Conservation (phyloP, 208 protist genomes). For the Leishmania guyanensis region DNA sequence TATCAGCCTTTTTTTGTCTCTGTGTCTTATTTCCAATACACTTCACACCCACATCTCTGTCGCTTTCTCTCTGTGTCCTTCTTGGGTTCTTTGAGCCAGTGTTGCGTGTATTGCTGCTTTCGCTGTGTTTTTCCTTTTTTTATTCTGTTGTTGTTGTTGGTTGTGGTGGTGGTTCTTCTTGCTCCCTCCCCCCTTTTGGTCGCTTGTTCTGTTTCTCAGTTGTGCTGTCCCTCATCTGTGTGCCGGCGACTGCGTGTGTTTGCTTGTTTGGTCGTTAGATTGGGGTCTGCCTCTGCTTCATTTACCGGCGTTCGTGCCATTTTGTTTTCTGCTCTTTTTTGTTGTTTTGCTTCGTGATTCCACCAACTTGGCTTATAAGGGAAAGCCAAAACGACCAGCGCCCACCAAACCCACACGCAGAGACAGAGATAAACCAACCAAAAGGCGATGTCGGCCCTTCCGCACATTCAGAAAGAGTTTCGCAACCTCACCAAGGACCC, state of each 20-base stretch:
- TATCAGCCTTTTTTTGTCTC: neutral
- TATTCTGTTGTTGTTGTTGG: neutral
- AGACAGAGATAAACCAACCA: neutral
- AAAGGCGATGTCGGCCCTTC: slow-evolving; percentile 68
- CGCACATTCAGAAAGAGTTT: slow-evolving; percentile 92
- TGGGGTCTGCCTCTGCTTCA: neutral
- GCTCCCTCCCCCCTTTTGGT: neutral
- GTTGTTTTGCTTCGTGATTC: neutral
- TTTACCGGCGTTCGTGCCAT: neutral
- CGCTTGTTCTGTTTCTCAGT: neutral
- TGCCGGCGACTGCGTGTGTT: neutral
- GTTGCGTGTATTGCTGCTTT: neutral
- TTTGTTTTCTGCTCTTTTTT: neutral
- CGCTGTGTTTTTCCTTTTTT: neutral
- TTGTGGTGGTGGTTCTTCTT: neutral
- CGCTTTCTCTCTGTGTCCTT: neutral
- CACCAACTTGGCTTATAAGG: neutral
- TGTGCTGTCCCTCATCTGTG: neutral
- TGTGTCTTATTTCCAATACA: neutral
- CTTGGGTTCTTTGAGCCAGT: neutral
- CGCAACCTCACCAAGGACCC: slow-evolving; percentile 88
- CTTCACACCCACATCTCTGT: neutral
- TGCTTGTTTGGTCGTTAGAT: neutral
- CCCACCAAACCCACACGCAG: neutral
- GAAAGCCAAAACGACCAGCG: neutral